Evolutionary conservation across 305 asterid species (phyloP), one percentile per base, ranked within the genome.

Genomic region (Fraxinus paxiana): DNA sequence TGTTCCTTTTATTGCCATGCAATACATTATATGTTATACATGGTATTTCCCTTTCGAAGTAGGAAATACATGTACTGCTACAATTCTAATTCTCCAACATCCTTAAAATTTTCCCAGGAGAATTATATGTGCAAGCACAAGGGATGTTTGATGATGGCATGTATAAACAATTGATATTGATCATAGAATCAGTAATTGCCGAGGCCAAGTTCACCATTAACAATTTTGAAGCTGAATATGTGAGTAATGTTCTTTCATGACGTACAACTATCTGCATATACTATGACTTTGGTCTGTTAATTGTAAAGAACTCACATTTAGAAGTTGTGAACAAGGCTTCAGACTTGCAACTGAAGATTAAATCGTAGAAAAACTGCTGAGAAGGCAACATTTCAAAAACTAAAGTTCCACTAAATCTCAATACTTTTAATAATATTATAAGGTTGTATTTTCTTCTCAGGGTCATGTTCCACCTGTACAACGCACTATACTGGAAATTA

Each of bases 151-250:
- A 94, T 83, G 81, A 77, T 74, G 91, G 78, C 82, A 91, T 94
- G 94, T 96, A 90, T 85, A 81, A 82, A 65, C 88, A 89, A 90
- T 80, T 96, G 91, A 88, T 96, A 83, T 79, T 85, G 87, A 90
- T 96, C 76, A 83, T 96, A 72, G 91, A 92, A 88, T 84, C 93
- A 73, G 93, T 92, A 81, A 89, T 94, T 71, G 89, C 86, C 80
- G 97, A 92, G 80, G 88, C 92, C 86, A 88, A 85, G 89, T 82
- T 87, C 81, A 48, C 87, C 81, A 86, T 86, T 87, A 89, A 81
- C 83, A 96, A 86, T 82, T 92, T 89, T 67, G 99, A 96, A 89
- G 97, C 95, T 84, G 99, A 96, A 88, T 96, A 86, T 87, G 99
- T 96, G 88, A 87, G 90, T 90, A 61, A 63, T 75, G 79, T 81